Percentiles rank a stretch among this genome's conserved stretches.
Evolutionary conservation across 2,329 filamentous ascomycete genomes (phyloP).

Genomic region (Hymenoscyphus scutula): DNA sequence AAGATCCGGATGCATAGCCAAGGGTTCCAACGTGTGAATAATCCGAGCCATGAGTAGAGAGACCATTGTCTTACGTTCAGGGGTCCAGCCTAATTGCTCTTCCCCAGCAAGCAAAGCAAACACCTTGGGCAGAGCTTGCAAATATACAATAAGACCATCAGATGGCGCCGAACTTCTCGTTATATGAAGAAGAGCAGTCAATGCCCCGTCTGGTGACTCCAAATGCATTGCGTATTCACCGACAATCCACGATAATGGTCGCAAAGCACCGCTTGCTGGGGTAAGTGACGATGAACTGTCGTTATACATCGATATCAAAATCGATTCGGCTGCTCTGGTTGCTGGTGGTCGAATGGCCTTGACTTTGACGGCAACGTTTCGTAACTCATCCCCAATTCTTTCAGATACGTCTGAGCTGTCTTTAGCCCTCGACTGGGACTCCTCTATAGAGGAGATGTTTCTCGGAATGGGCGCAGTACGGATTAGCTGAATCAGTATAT

Average conservation of each 20-base stretch:
- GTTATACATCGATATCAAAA: conserved; percentile 62
- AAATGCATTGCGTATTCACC: conserved; percentile 84
- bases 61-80: conserved; percentile 69
- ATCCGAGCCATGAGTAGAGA: conserved; percentile 78
- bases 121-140: conserved; percentile 85
- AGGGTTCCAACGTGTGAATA: conserved; percentile 74
- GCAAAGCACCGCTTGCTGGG: conserved; percentile 63
- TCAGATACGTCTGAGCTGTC: conserved; percentile 52
- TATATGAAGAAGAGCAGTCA: conserved; percentile 72
- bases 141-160: conserved; percentile 69
- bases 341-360: conserved; percentile 76
- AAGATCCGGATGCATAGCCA: conserved; percentile 78
- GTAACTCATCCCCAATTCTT: conserved; percentile 78
- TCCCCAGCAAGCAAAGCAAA: conserved; percentile 70
- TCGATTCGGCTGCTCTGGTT: conserved; percentile 75
- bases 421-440: conserved; percentile 14
- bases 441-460: conserved; percentile 27
- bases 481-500: conserved; percentile 81
- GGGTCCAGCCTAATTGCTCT: conserved; percentile 65
- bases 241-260: conserved; percentile 77
- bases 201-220: conserved; percentile 64
- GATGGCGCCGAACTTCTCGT: conserved; percentile 52
- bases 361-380: conserved; percentile 90
- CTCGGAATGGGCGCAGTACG: conserved; percentile 60
- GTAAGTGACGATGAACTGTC: conserved; percentile 54